Conservation (phyloP, 306 rosid genomes). For the Vicia faba region DNA sequence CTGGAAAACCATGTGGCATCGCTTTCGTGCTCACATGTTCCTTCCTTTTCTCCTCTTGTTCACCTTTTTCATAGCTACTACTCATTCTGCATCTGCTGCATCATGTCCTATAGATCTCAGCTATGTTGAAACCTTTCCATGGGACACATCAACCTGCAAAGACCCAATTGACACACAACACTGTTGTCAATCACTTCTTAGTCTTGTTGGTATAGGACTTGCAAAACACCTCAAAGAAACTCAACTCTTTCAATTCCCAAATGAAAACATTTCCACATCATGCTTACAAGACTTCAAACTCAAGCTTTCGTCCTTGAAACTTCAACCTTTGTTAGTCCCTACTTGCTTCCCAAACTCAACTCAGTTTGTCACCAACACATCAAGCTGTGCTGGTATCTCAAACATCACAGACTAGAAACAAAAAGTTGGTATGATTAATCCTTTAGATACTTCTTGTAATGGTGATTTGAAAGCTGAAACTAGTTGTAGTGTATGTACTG, state of each 20-base stretch:
- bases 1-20: too few species aligned
- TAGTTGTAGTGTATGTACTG: slow-evolving; percentile 50
- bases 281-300: slow-evolving; percentile 56
- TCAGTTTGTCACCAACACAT: slow-evolving; percentile 51
- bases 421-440: slow-evolving; percentile 39
- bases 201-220: slow-evolving; percentile 66
- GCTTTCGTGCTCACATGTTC: too few species aligned
- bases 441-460: slow-evolving; percentile 51
- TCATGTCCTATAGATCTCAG: slow-evolving; percentile 73
- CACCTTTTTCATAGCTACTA: slow-evolving; percentile 16
- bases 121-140: slow-evolving; percentile 66
- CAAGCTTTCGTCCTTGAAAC: slow-evolving; percentile 42
- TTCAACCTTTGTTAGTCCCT: slow-evolving; percentile 43
- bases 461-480: slow-evolving; percentile 48
- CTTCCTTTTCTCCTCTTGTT: neutral
- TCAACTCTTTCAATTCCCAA: slow-evolving; percentile 53
- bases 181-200: slow-evolving; percentile 70
- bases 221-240: slow-evolving; percentile 66
- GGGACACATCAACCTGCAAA: slow-evolving; percentile 70
- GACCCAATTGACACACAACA: slow-evolving; percentile 31
- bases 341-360: slow-evolving; percentile 54
- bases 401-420: slow-evolving; percentile 52
- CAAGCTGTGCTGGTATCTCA: slow-evolving; percentile 62
- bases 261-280: slow-evolving; percentile 47
- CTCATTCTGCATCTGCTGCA: slow-evolving; percentile 40